Percentiles rank a stretch among this genome's conserved stretches.
Conservation (phyloP, 2,329 filamentous ascomycete species). For the Phaeophleospora eucalypticola region DNA sequence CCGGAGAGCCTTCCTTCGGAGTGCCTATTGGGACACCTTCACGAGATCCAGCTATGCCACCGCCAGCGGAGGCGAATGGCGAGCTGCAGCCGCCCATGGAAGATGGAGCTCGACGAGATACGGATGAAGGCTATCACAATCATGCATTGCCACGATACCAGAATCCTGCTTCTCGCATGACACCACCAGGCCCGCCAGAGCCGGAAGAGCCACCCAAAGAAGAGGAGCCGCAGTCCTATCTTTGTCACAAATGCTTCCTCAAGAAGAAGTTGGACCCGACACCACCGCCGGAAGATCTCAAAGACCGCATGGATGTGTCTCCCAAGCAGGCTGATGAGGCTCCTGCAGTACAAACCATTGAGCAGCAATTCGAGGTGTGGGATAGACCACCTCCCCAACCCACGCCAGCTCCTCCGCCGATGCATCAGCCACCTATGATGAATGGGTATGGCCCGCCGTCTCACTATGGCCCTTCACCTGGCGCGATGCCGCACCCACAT, state of each 20-base stretch:
- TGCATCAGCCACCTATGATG: slow-evolving; percentile 11
- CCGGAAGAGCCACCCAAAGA: slow-evolving; percentile 4
- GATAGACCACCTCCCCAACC: slow-evolving; percentile 23
- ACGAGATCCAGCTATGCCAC: slow-evolving; percentile 7
- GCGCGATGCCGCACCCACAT: slow-evolving; percentile 5
- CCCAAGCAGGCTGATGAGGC: slow-evolving; percentile 1
- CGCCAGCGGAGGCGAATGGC: slow-evolving; percentile 11
- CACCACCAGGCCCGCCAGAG: slow-evolving; percentile 9
- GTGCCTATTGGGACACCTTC: slow-evolving; percentile 8
- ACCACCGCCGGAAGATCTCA: slow-evolving; percentile 31
- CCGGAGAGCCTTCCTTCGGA: slow-evolving; percentile 6
- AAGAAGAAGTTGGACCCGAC: slow-evolving; percentile 39
- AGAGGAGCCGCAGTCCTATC: slow-evolving; percentile 27
- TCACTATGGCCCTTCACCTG: slow-evolving; percentile 1
- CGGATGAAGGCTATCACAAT: slow-evolving; percentile 24
- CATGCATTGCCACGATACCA: slow-evolving; percentile 24
- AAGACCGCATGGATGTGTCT: slow-evolving; percentile 17
- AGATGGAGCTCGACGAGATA: slow-evolving; percentile 12
- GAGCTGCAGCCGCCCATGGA: slow-evolving; percentile 11
- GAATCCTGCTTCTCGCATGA: slow-evolving; percentile 18
- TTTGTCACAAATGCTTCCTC: slow-evolving; percentile 50
- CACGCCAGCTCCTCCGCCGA: slow-evolving; percentile 7
- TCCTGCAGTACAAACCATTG: slow-evolving; percentile 18
- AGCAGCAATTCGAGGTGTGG: slow-evolving; percentile 26
- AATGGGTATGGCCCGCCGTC: slow-evolving; percentile 15